Percentiles rank a stretch among this genome's conserved stretches.
phyloP scores from a whole-genome alignment of 2,329 filamentous ascomycete genomes.

The Penicillium sp. region DNA sequence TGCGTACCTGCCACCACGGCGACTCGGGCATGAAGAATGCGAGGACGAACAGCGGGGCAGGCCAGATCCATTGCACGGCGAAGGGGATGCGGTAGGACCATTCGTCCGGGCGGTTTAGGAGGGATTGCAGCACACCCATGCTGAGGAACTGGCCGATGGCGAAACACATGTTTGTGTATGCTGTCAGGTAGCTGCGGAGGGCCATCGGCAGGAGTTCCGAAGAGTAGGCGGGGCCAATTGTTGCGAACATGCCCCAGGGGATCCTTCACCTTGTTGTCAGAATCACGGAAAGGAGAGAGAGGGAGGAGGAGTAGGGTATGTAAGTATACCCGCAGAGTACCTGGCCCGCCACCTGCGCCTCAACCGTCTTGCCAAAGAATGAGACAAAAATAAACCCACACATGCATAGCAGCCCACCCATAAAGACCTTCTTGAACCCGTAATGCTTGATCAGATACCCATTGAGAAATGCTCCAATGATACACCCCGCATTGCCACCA shows the following conservation, averaged over 20 bases:
- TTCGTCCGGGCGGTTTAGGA: constrained; percentile 42
- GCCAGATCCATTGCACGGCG: constrained; percentile 59
- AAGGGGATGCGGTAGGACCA: constrained; percentile 60
- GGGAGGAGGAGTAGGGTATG: neutral
- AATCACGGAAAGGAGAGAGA: neutral
- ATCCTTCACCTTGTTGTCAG: constrained; percentile 38
- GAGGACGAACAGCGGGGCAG: constrained; percentile 50
- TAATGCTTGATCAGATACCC: constrained; percentile 64
- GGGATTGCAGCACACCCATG: constrained; percentile 52
- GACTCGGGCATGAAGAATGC: constrained; percentile 55
- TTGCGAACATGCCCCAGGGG: constrained; percentile 61
- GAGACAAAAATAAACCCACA: constrained; percentile 66
- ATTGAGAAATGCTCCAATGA: constrained; percentile 70
- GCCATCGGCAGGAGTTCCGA: constrained; percentile 54
- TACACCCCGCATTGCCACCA: constrained; percentile 65
- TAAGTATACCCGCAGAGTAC: constrained; percentile 59
- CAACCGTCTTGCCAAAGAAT: constrained; percentile 67
- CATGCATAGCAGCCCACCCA: constrained; percentile 60
- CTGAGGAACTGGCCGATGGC: constrained; percentile 61
- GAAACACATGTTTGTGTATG: constrained; percentile 63
- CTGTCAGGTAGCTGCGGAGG: constrained; percentile 58
- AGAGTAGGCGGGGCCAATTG: constrained; percentile 58
- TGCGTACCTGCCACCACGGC: constrained; percentile 57
- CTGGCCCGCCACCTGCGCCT: constrained; percentile 64
- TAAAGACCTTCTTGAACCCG: constrained; percentile 31